Percentiles rank a stretch among this genome's conserved stretches.
These are phyloP conservation scores for Saturnispora mendoncae DNA, from an alignment of 805 yeast genomes.

Conservation along the genomic window DNA sequence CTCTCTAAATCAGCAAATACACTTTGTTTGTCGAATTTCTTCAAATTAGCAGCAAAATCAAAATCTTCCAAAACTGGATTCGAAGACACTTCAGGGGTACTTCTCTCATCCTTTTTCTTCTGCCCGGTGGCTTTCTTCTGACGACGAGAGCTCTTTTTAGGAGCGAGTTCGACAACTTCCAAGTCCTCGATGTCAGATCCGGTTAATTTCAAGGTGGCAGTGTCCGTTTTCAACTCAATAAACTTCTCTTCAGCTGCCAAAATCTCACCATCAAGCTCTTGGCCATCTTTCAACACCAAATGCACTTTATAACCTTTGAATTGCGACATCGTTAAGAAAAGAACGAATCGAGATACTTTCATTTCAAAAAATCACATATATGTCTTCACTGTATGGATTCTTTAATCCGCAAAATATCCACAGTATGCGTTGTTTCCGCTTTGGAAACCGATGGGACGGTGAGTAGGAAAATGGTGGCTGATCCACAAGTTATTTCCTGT, in stretches of 20 bases:
- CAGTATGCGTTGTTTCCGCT: neutral
- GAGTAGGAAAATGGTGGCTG: slow-evolving; percentile 17
- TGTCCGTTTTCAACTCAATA: slow-evolving; percentile 19
- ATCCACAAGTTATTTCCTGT: slow-evolving; percentile 30
- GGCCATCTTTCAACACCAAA: slow-evolving; percentile 32
- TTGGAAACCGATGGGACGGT: neutral
- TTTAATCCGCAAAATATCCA: neutral
- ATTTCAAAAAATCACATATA: neutral
- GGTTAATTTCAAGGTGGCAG: slow-evolving; percentile 17
- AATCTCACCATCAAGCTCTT: slow-evolving; percentile 22
- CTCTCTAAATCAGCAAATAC: slow-evolving; percentile 71
- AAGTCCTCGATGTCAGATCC: slow-evolving; percentile 41
- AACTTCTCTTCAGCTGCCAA: slow-evolving; percentile 18
- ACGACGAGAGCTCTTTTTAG: slow-evolving; percentile 22
- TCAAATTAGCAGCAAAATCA: slow-evolving; percentile 76
- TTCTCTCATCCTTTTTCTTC: neutral
- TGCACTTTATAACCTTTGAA: slow-evolving; percentile 41
- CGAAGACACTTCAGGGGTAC: slow-evolving; percentile 24
- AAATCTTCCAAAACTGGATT: slow-evolving; percentile 51
- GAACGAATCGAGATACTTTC: neutral
- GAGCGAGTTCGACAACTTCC: slow-evolving; percentile 48
- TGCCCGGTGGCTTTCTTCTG: slow-evolving; percentile 11
- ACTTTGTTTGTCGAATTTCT: slow-evolving; percentile 69
- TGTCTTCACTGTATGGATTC: neutral
- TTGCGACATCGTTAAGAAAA: slow-evolving; percentile 25